A percentile compares a stretch with the other conserved stretches of the same genome.
phyloP scores from a whole-genome alignment of 192 early-diverging fungal genomes.

The Mortierella claussenii region DNA sequence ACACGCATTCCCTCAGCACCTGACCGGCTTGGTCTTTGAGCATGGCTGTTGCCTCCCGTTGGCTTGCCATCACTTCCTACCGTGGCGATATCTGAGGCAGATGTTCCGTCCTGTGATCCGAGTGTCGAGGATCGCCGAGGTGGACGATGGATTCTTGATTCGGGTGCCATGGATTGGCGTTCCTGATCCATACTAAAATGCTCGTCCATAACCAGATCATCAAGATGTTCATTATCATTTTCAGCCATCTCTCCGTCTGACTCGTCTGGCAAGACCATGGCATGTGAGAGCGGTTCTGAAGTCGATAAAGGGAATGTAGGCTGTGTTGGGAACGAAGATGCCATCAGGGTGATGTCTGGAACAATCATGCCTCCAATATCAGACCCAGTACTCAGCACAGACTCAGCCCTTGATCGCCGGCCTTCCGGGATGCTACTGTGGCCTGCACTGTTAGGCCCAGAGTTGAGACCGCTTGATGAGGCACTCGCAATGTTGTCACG shows the following conservation, averaged over 20 bases:
- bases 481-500: constrained; percentile 12
- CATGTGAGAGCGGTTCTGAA: constrained; percentile 18
- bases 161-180: background rate
- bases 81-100: constrained; percentile 14
- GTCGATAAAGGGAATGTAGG: constrained; percentile 14
- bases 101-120: constrained; percentile 20
- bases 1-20: background rate
- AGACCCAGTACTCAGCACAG: constrained; percentile 41
- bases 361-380: constrained; percentile 47
- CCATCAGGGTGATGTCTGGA: constrained; percentile 41
- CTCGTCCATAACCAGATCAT: background rate
- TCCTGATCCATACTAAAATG: background rate
- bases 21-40: background rate
- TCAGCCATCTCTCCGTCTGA: constrained; percentile 1
- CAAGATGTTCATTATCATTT: background rate
- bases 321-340: constrained; percentile 34
- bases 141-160: constrained; percentile 7
- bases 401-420: constrained; percentile 37
- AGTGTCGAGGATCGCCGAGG: constrained; percentile 25
- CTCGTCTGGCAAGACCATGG: background rate
- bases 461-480: constrained; percentile 12
- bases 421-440: constrained; percentile 30
- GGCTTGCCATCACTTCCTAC: background rate
- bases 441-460: constrained; percentile 44
- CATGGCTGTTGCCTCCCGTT: background rate